A percentile compares a stretch with the other conserved stretches of the same genome.
Evolutionary conservation across 768 basidiomycete species (phyloP).

Genomic region (Serpula lacrymans): DNA sequence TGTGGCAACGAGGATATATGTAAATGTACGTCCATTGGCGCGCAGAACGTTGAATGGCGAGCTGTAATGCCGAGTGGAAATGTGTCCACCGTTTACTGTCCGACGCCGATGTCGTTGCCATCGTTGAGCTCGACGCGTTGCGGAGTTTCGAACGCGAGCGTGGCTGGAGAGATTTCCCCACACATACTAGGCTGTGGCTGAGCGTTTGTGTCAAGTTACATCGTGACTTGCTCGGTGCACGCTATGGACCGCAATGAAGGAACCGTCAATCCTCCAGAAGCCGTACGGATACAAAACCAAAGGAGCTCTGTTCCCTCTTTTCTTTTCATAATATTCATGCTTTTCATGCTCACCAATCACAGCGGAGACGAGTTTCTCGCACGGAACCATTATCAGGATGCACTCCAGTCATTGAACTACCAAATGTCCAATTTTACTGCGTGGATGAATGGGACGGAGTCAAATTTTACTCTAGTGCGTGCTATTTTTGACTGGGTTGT

Average conservation of each 20-base stretch:
- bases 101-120: conserved; percentile 17
- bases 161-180: too few relatives aligned
- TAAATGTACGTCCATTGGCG: conserved; percentile 52
- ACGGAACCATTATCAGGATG: conserved; percentile 63
- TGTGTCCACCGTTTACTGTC: conserved; percentile 49
- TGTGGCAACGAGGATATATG: background rate
- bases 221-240: conserved; percentile 6
- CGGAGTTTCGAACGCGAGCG: too few relatives aligned
- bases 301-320: conserved; percentile 70
- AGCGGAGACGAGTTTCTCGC: conserved; percentile 64
- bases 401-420: conserved; percentile 52
- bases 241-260: conserved; percentile 30
- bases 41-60: conserved; percentile 48
- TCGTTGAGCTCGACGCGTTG: conserved; percentile 1
- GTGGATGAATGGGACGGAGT: conserved; percentile 66
- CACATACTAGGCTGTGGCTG: background rate
- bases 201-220: background rate
- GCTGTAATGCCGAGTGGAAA: conserved; percentile 49
- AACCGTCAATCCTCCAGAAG: conserved; percentile 10
- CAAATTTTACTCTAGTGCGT: conserved; percentile 65
- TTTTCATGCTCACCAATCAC: conserved; percentile 79
- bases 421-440: conserved; percentile 72
- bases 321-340: conserved; percentile 67
- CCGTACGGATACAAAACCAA: conserved; percentile 29
- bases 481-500: background rate